Conservation (phyloP, 2,329 filamentous ascomycete genomes). For the Pseudogymnoascus verrucosus region DNA sequence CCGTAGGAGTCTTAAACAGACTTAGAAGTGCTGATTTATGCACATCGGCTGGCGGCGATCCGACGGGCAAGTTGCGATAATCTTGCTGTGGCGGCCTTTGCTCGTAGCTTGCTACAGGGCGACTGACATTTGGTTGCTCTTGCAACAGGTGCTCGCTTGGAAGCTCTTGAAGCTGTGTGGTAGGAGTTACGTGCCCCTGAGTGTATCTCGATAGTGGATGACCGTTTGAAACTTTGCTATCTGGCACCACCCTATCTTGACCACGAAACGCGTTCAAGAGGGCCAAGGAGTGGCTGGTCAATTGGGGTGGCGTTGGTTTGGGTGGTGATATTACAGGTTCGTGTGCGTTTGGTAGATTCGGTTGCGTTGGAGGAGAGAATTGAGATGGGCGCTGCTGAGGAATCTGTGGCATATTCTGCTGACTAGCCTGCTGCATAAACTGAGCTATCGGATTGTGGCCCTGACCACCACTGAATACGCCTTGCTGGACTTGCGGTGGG, state of each 20-base stretch:
- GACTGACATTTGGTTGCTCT: background rate
- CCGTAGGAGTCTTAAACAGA: constrained; percentile 25
- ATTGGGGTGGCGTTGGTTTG: constrained; percentile 23
- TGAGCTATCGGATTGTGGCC: constrained; percentile 26
- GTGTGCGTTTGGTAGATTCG: constrained; percentile 23
- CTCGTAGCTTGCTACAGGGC: constrained; percentile 12
- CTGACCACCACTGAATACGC: constrained; percentile 37
- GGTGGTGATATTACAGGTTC: constrained; percentile 22
- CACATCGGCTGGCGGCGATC: constrained; percentile 20
- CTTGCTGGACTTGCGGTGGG: constrained; percentile 48
- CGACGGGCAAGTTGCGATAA: constrained; percentile 11
- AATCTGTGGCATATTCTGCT: constrained; percentile 9
- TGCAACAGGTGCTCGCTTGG: constrained; percentile 13
- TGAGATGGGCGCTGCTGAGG: constrained; percentile 1
- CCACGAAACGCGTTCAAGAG: constrained; percentile 39
- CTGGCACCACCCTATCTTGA: constrained; percentile 17
- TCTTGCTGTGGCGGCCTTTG: constrained; percentile 14
- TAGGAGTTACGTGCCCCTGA: constrained; percentile 11
- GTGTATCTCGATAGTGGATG: constrained; percentile 15
- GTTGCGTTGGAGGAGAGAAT: constrained; percentile 14
- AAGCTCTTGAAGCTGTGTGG: constrained; percentile 20
- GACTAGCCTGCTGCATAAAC: constrained; percentile 17
- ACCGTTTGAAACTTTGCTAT: constrained; percentile 12
- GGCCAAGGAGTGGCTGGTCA: constrained; percentile 37
- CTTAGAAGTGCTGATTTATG: constrained; percentile 24